Percentiles rank a stretch among this genome's conserved stretches.
These are phyloP conservation scores for Gynandropsis gynandra DNA, from an alignment of 345 rosid species.

Conservation along the genomic window DNA sequence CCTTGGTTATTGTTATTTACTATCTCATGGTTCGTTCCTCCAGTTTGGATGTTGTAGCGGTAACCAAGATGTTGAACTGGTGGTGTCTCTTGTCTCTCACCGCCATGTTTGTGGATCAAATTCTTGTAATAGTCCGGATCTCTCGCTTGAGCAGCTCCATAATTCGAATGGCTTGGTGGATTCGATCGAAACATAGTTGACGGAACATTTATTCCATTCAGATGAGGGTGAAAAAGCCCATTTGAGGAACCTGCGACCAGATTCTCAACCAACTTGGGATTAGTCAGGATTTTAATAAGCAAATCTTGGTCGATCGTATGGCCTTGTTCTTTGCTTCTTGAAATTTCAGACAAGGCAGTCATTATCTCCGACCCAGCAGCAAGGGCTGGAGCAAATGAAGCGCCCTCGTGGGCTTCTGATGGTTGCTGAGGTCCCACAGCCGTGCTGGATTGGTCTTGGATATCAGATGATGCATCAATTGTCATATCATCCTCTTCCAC, in stretches of 20 bases:
- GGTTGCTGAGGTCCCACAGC: slow-evolving; percentile 15
- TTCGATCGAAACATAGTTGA: slow-evolving; percentile 30
- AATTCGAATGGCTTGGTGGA: slow-evolving; percentile 32
- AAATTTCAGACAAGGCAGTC: slow-evolving; percentile 59
- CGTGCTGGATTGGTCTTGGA: slow-evolving; percentile 16
- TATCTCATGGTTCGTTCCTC: slow-evolving; percentile 44
- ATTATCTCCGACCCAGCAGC: slow-evolving; percentile 50
- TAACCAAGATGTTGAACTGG: slow-evolving; percentile 33
- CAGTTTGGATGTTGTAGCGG: slow-evolving; percentile 36
- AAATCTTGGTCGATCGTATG: slow-evolving; percentile 67
- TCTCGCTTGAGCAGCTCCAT: slow-evolving; percentile 42
- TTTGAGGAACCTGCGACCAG: slow-evolving; percentile 45
- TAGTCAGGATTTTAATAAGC: slow-evolving; percentile 70
- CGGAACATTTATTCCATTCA: slow-evolving; percentile 27
- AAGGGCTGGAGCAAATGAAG: slow-evolving; percentile 26
- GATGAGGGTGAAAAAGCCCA: slow-evolving; percentile 43
- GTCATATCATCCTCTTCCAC: slow-evolving; percentile 77
- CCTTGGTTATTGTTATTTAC: slow-evolving; percentile 34
- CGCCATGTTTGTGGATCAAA: slow-evolving; percentile 98
- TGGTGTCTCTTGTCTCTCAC: slow-evolving; percentile 57
- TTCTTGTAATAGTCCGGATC: slow-evolving; percentile 80
- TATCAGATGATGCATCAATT: slow-evolving; percentile 37
- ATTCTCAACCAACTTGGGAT: slow-evolving; percentile 72
- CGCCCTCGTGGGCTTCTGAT: slow-evolving; percentile 28
- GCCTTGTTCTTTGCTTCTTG: slow-evolving; percentile 57